These are phyloP conservation scores for Lactuca saligna DNA, from an alignment of 129 eudicot species.

Conservation along the genomic window DNA sequence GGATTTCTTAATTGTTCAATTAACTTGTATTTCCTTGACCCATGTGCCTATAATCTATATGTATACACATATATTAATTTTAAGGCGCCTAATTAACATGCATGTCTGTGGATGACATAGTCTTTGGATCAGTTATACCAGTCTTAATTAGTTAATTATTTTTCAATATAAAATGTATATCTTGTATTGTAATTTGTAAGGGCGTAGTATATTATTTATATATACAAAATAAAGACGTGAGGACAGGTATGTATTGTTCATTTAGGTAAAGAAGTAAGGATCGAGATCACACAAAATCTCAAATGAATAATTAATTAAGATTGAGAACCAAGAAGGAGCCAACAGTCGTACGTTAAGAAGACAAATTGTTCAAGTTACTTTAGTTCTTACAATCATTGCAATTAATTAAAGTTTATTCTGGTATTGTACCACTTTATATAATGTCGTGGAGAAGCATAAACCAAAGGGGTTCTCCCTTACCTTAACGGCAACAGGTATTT, in stretches of 20 bases:
- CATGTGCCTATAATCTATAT: background rate
- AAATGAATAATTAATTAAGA: too few species aligned
- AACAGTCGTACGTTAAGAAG: too few species aligned
- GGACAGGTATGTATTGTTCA: background rate
- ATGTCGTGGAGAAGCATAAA: background rate
- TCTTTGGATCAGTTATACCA: background rate
- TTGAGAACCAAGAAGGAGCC: background rate
- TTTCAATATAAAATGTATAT: too few species aligned
- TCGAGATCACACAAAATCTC: background rate
- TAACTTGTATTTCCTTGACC: slow-evolving; percentile 20
- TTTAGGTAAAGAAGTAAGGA: background rate
- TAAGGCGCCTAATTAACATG: background rate
- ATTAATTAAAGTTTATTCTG: too few species aligned
- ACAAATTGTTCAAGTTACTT: background rate
- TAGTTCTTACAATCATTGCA: background rate
- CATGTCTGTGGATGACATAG: background rate
- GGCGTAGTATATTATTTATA: background rate
- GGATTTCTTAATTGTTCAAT: background rate
- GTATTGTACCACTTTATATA: background rate
- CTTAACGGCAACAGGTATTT: too few species aligned
- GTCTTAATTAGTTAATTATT: background rate
- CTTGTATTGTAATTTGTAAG: background rate
- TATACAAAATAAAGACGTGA: background rate
- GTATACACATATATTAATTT: background rate
- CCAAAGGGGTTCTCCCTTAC: too few species aligned